Percentiles rank a stretch among this genome's conserved stretches.
Evolutionary conservation across 2,329 filamentous ascomycete species (phyloP).

Genomic region (Dichotomopilus funicola): DNA sequence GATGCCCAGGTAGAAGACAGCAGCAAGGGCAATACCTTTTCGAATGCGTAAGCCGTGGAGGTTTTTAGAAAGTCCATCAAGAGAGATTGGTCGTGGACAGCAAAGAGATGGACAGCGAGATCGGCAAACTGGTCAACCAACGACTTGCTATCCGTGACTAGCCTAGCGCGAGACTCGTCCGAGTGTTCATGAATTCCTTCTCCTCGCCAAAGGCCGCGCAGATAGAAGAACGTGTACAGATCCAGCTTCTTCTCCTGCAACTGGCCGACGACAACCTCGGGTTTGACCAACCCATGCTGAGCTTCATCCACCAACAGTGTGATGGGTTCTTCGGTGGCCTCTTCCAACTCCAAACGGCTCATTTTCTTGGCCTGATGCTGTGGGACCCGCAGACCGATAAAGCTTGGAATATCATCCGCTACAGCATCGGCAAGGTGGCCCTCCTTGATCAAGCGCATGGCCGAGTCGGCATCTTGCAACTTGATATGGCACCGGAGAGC

Average conservation of each 20-base stretch:
- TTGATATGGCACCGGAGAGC: constrained; percentile 84
- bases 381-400: constrained; percentile 80
- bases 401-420: constrained; percentile 80
- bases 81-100: constrained; percentile 69
- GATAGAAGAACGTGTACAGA: constrained; percentile 86
- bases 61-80: constrained; percentile 82
- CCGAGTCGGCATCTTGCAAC: constrained; percentile 84
- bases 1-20: not conserved
- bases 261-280: constrained; percentile 71
- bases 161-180: constrained; percentile 48
- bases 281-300: constrained; percentile 76
- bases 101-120: constrained; percentile 78
- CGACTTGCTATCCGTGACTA: constrained; percentile 54
- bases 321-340: constrained; percentile 75
- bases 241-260: constrained; percentile 60
- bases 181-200: constrained; percentile 53
- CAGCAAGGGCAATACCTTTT: constrained; percentile 45
- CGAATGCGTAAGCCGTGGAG: constrained; percentile 83
- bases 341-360: constrained; percentile 63
- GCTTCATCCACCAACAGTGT: constrained; percentile 85
- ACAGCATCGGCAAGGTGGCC: constrained; percentile 87
- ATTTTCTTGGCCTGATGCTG: constrained; percentile 61
- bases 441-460: constrained; percentile 78
- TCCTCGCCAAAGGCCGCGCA: constrained; percentile 78
- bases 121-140: constrained; percentile 85